Conservation (phyloP, 208 protist species). For the Leishmania braziliensis region DNA sequence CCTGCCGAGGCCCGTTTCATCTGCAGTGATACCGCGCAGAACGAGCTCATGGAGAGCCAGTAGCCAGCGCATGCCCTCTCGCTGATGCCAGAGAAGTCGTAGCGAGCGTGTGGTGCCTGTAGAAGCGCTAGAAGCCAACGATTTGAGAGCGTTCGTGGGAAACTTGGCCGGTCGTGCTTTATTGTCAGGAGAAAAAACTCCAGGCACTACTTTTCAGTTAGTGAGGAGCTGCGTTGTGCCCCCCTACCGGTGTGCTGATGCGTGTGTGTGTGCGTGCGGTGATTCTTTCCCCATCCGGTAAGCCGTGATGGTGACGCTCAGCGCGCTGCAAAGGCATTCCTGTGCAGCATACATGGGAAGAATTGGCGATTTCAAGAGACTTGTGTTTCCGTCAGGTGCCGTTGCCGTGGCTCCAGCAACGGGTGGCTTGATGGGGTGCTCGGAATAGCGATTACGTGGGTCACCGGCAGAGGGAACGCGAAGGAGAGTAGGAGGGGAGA, state of each 20-base stretch:
- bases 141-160: background rate
- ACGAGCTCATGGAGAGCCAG: constrained; percentile 88
- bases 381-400: background rate
- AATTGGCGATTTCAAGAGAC: background rate
- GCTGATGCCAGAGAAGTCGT: constrained; percentile 91
- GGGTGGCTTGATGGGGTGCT: background rate
- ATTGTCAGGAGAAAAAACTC: constrained; percentile 17
- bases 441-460: background rate
- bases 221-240: background rate
- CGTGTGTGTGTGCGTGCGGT: background rate
- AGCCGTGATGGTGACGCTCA: background rate
- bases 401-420: background rate
- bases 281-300: background rate
- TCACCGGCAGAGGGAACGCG: background rate
- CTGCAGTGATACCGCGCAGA: constrained; percentile 91
- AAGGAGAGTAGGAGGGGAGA: background rate
- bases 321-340: background rate
- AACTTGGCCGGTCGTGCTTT: background rate
- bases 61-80: constrained; percentile 93
- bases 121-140: too few relatives aligned
- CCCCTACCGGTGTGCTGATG: constrained; percentile 4
- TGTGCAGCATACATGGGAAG: background rate
- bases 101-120: background rate
- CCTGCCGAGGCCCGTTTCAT: constrained; percentile 96
- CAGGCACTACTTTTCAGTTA: background rate